phyloP scores from a whole-genome alignment of 768 basidiomycete genomes.

The Kwoniella europaea region DNA sequence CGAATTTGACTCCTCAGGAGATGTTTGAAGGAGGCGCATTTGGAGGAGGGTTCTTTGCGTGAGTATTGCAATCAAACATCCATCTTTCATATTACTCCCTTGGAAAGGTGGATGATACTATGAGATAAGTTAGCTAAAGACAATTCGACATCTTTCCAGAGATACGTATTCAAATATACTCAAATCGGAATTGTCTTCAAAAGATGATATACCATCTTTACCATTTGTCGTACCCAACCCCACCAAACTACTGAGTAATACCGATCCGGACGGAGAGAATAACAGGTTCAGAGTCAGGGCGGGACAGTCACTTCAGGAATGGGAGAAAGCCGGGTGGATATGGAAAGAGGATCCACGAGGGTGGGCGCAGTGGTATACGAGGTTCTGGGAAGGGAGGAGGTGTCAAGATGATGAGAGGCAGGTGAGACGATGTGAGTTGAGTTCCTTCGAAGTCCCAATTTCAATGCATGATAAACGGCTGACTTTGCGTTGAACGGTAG shows the following conservation, averaged over 20 bases:
- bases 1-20: slow-evolving; percentile 56
- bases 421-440: slow-evolving; percentile 52
- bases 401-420: slow-evolving; percentile 56
- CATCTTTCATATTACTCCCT: no score
- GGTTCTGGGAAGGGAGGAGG: slow-evolving; percentile 54
- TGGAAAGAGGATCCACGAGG: slow-evolving; percentile 56
- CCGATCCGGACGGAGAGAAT: slow-evolving; percentile 34
- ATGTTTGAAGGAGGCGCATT: slow-evolving; percentile 56
- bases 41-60: slow-evolving; percentile 54
- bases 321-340: slow-evolving; percentile 59
- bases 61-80: slow-evolving; percentile 16
- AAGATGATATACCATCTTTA: slow-evolving; percentile 28
- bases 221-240: slow-evolving; percentile 35
- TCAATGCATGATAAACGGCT: neutral
- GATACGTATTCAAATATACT: slow-evolving; percentile 51
- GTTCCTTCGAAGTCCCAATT: neutral
- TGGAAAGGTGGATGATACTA: no score
- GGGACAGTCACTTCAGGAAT: slow-evolving; percentile 54
- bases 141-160: no score
- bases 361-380: slow-evolving; percentile 58
- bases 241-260: slow-evolving; percentile 32
- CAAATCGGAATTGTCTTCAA: slow-evolving; percentile 31
- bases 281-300: slow-evolving; percentile 52
- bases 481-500: slow-evolving; percentile 13
- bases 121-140: no score